A percentile compares a stretch with the other conserved stretches of the same genome.
These are phyloP conservation scores for Microsporum audouinii DNA, from an alignment of 2,329 filamentous ascomycete genomes.

Conservation along the genomic window DNA sequence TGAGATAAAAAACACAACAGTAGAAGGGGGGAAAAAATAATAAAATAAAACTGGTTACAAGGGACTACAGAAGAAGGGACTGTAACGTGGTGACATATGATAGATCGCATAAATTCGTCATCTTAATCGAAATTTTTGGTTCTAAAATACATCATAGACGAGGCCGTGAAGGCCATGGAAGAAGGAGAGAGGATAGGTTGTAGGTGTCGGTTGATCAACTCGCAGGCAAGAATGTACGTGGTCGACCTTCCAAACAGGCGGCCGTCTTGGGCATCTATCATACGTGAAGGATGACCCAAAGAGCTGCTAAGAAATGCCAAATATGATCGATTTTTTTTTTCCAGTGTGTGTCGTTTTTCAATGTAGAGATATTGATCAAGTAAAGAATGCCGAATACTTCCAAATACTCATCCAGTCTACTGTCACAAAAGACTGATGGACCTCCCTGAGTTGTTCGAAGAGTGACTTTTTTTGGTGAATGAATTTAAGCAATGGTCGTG, in stretches of 20 bases:
- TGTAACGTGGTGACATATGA: background rate
- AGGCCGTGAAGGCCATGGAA: background rate
- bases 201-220: background rate
- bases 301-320: constrained; percentile 1
- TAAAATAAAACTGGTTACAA: too few relatives aligned
- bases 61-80: background rate
- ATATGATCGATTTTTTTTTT: background rate
- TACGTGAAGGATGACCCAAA: background rate
- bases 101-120: constrained; percentile 5
- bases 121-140: constrained; percentile 3
- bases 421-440: background rate
- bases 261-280: background rate
- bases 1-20: too few relatives aligned
- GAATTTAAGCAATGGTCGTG: constrained; percentile 23
- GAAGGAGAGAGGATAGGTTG: background rate
- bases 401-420: background rate
- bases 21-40: too few relatives aligned
- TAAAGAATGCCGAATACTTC: constrained; percentile 2
- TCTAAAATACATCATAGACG: constrained; percentile 6
- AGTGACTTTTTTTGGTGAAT: constrained; percentile 14
- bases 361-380: constrained; percentile 1
- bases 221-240: background rate
- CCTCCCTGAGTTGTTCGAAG: constrained; percentile 9
- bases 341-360: background rate
- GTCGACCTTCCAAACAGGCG: constrained; percentile 2